A percentile compares a stretch with the other conserved stretches of the same genome.
These are phyloP conservation scores for Globisporangium rhizosaccharum DNA, from an alignment of 352 stramenopile species.

Conservation along the genomic window DNA sequence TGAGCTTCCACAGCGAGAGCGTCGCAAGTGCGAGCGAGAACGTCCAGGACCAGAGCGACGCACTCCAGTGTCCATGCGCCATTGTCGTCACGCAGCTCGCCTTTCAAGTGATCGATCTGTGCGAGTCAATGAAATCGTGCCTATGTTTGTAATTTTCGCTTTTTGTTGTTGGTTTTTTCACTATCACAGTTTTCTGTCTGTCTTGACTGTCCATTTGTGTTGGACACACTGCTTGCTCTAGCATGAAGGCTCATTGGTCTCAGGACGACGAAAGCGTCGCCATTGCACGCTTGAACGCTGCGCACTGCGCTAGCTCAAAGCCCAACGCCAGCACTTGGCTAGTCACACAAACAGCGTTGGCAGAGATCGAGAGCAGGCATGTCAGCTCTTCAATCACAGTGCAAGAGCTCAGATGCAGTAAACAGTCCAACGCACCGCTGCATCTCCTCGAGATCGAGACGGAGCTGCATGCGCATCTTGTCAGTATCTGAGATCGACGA, in stretches of 20 bases:
- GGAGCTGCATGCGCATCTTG: constrained; percentile 81
- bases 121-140: neutral
- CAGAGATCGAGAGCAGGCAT: neutral
- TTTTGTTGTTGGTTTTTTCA: neutral
- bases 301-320: constrained; percentile 35
- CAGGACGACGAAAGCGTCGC: constrained; percentile 13
- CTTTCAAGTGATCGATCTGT: neutral
- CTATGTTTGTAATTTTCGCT: no score
- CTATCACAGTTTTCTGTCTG: neutral
- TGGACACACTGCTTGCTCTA: neutral
- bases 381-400: neutral
- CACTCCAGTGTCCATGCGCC: constrained; percentile 21
- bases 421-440: constrained; percentile 36
- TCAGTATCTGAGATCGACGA: constrained; percentile 68
- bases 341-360: neutral
- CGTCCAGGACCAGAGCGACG: constrained; percentile 49
- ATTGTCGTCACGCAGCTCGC: constrained; percentile 9
- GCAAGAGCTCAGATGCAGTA: neutral
- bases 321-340: constrained; percentile 51
- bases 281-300: constrained; percentile 18
- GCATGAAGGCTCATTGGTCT: neutral
- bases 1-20: constrained; percentile 66
- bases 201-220: neutral
- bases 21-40: constrained; percentile 52
- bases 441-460: constrained; percentile 72